Evolutionary conservation across 23 red algal species (phyloP), one percentile per base, ranked within the genome.

Genomic region (Chondrus crispus): DNA sequence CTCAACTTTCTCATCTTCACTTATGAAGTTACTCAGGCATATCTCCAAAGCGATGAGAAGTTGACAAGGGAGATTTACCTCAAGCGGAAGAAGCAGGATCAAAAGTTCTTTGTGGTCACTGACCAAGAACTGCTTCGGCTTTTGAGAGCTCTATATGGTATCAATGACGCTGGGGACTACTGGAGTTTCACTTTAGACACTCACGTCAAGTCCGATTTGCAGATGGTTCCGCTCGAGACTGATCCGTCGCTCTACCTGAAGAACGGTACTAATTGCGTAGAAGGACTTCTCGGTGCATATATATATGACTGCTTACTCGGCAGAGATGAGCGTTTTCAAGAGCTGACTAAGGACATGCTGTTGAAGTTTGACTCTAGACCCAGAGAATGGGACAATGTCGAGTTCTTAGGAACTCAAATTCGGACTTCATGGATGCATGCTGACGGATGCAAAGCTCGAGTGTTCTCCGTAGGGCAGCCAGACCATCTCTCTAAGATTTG

Each of bases 151-250:
- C 46, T 87, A 16, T 87, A 87, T 44, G 82, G 82, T 43, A 19
- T 87, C 5, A 74, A 60, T 73, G 82, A 87, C 82, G 30, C 82
- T 7, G 82, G 82, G 30, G 82, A 87, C 63, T 68, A 68, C 41
- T 87, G 82, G 60, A 28, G 1, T 40, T 19, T 29, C 66, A 88
- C 84, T 18, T 22, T 88, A 9, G n/a, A 48, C 8, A 46, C 20
- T 32, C 62, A 88, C 13, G n/a, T 71, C 62, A 73, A 19, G 12
- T 10, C 22, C 26, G 84, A 88, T 63, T 47, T 88, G 6, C 18
- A 26, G 4, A 76, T 88, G 84, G 30, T 46, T 5, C 2, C 1
- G 22, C 24, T 26, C 22, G 46, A 18, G 11, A n/a, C 29, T 2
- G 84, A 88, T 18, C 64, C 20, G 58, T 44, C 84, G 1, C 58